These are phyloP conservation scores for Crithidia sp. DNA, from an alignment of 208 protist genomes.

Conservation along the genomic window DNA sequence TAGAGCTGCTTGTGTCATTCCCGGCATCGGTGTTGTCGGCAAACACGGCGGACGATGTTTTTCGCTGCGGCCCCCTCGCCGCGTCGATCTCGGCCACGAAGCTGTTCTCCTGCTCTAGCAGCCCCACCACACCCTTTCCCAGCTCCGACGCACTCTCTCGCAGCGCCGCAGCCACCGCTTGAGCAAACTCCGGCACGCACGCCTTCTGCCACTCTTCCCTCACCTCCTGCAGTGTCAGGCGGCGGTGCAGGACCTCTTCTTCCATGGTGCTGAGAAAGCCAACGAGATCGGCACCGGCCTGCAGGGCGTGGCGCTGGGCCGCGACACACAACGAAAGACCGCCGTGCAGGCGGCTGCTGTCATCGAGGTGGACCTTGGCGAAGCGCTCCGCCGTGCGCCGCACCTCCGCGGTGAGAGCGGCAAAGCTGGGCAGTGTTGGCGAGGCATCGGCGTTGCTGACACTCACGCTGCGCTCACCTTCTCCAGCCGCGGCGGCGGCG, in stretches of 20 bases:
- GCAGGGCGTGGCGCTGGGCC: constrained; percentile 41
- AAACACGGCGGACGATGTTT: background rate
- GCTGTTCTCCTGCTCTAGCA: constrained; percentile 54
- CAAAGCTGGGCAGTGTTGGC: constrained; percentile 25
- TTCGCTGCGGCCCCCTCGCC: background rate
- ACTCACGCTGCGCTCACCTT: background rate
- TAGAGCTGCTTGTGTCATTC: background rate
- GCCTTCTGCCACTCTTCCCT: constrained; percentile 66
- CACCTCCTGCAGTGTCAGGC: constrained; percentile 54
- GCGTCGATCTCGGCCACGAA: constrained; percentile 25
- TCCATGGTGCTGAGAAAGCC: constrained; percentile 67
- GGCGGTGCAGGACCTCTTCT: constrained; percentile 36
- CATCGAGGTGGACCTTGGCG: constrained; percentile 54
- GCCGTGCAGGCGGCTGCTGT: constrained; percentile 31
- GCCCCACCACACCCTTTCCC: constrained; percentile 39
- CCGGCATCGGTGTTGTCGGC: background rate
- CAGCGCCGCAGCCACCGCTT: constrained; percentile 33
- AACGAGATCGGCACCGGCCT: constrained; percentile 40
- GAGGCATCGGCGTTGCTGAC: background rate
- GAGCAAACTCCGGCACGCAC: constrained; percentile 46
- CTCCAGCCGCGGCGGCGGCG: background rate
- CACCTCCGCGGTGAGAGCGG: constrained; percentile 40
- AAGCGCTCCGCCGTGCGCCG: constrained; percentile 37
- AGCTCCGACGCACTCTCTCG: constrained; percentile 33
- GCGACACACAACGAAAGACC: constrained; percentile 40